A percentile compares a stretch with the other conserved stretches of the same genome.
phyloP scores from a whole-genome alignment of 1,284 basidiomycete genomes.

The Sphaerobolus stellatus region DNA sequence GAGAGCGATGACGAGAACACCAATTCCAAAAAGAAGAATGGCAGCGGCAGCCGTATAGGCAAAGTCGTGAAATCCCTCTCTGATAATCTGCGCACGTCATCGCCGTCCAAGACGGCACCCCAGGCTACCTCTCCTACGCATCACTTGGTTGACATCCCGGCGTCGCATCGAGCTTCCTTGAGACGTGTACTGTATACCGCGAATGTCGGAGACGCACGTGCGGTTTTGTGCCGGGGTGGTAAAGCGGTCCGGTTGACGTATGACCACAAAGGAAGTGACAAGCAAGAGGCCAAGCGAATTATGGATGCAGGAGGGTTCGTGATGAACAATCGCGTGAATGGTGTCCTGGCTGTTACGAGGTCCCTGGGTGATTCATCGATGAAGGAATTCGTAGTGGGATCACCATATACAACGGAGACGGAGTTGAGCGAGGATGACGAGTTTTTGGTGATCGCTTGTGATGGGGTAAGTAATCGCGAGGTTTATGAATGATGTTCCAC shows the following conservation, averaged over 20 bases:
- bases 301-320: conserved; percentile 98
- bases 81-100: conserved; percentile 16
- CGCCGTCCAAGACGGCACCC: too few species aligned
- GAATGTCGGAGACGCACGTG: conserved; percentile 93
- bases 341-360: conserved; percentile 92
- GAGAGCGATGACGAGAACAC: conserved; percentile 1
- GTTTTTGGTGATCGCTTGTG: conserved; percentile 95
- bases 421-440: conserved; percentile 88
- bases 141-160: too few species aligned
- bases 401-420: conserved; percentile 98
- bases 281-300: conserved; percentile 96
- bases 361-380: conserved; percentile 96
- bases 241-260: conserved; percentile 94
- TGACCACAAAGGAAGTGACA: conserved; percentile 98
- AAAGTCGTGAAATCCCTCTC: conserved; percentile 39
- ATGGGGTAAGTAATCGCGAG: conserved; percentile 70
- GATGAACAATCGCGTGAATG: conserved; percentile 97
- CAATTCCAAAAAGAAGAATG: conserved; percentile 39
- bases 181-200: conserved; percentile 91
- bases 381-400: conserved; percentile 99
- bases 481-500: background rate
- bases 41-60: conserved; percentile 51
- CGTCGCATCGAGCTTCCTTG: conserved; percentile 24
- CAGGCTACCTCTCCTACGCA: too few species aligned
- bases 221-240: conserved; percentile 85